These are phyloP conservation scores for Lepiota venenata DNA, from an alignment of 768 basidiomycete genomes.

Conservation along the genomic window DNA sequence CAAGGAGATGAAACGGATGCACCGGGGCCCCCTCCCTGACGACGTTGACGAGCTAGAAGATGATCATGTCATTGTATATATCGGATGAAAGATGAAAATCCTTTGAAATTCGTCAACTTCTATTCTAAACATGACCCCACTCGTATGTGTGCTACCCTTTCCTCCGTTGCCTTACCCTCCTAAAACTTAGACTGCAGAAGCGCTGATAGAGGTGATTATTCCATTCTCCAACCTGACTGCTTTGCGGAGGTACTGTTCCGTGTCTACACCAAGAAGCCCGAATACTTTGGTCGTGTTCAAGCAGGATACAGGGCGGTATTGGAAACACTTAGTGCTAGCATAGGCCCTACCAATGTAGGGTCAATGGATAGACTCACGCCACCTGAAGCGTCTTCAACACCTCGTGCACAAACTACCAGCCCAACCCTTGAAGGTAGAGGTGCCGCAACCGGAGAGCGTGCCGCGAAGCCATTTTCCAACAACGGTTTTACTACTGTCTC, in stretches of 20 bases:
- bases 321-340: constrained; percentile 2
- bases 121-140: constrained; percentile 65
- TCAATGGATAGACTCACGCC: constrained; percentile 23
- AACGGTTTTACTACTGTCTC: constrained; percentile 49
- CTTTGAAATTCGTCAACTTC: constrained; percentile 66
- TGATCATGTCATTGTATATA: constrained; percentile 64
- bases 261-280: constrained; percentile 63
- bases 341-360: background rate
- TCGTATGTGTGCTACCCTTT: constrained; percentile 34
- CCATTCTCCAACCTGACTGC: constrained; percentile 56
- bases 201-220: constrained; percentile 56
- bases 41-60: constrained; percentile 31
- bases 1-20: constrained; percentile 29
- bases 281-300: constrained; percentile 61
- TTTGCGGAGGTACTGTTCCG: constrained; percentile 72
- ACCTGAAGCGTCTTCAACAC: constrained; percentile 35
- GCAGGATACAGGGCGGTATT: constrained; percentile 55
- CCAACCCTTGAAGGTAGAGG: constrained; percentile 20
- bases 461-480: constrained; percentile 27
- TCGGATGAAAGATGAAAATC: constrained; percentile 70
- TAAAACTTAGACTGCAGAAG: constrained; percentile 33
- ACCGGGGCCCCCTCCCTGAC: constrained; percentile 13
- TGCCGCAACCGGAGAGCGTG: background rate
- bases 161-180: background rate
- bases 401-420: constrained; percentile 25